Conservation (phyloP, 2,329 filamentous ascomycete genomes). For the Macrophomina pseudophaseolina region DNA sequence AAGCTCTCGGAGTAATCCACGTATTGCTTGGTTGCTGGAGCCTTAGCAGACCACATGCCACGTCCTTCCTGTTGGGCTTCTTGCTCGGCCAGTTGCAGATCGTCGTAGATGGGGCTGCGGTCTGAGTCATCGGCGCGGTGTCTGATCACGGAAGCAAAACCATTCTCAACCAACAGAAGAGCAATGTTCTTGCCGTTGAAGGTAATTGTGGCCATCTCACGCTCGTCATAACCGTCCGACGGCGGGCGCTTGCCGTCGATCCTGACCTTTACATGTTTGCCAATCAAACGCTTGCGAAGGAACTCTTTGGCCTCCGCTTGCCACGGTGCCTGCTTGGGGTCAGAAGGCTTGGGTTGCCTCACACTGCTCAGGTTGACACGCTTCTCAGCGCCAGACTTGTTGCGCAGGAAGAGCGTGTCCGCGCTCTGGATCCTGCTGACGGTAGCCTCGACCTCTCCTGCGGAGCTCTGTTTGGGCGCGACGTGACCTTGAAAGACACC, state of each 20-base stretch:
- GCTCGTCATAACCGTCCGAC: slow-evolving; percentile 87
- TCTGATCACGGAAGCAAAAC: slow-evolving; percentile 91
- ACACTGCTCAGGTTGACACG: slow-evolving; percentile 91
- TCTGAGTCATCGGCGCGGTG: slow-evolving; percentile 95
- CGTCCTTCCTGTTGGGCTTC: slow-evolving; percentile 83
- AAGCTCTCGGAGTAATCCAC: slow-evolving; percentile 89
- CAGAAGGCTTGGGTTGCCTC: slow-evolving; percentile 86
- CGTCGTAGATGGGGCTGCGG: slow-evolving; percentile 91
- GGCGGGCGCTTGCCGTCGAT: slow-evolving; percentile 92
- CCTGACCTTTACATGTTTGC: slow-evolving; percentile 88
- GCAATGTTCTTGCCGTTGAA: slow-evolving; percentile 87
- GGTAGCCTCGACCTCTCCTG: slow-evolving; percentile 75
- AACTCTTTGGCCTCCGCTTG: slow-evolving; percentile 95
- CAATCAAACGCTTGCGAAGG: slow-evolving; percentile 89
- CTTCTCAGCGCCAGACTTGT: slow-evolving; percentile 84
- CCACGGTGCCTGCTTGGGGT: slow-evolving; percentile 87
- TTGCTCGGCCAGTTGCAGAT: slow-evolving; percentile 79
- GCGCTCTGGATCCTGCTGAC: slow-evolving; percentile 86
- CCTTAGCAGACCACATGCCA: slow-evolving; percentile 93
- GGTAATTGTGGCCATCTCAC: slow-evolving; percentile 88
- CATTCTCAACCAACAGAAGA: slow-evolving; percentile 83
- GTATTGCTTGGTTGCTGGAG: slow-evolving; percentile 80
- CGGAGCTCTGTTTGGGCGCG: slow-evolving; percentile 63
- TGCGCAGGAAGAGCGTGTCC: slow-evolving; percentile 85
- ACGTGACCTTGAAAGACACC: slow-evolving; percentile 84